Conservation (phyloP, 2,329 filamentous ascomycete genomes). For the Nothopassalora personata region DNA sequence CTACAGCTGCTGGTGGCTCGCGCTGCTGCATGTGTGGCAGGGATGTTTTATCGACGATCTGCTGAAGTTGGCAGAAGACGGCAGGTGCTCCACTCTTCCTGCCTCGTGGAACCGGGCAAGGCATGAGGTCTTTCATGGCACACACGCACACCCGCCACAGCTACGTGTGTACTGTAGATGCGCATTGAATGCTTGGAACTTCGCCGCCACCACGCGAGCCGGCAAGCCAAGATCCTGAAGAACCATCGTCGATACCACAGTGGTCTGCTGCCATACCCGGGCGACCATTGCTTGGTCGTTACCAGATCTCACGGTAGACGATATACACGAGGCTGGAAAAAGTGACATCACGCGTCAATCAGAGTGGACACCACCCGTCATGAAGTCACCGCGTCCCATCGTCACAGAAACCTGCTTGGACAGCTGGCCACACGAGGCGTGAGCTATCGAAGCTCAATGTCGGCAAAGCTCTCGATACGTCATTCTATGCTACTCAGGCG, state of each 20-base stretch:
- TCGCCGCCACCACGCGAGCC: not conserved
- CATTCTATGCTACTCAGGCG: slow-evolving; percentile 13
- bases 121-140: not conserved
- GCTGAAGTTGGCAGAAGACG: not conserved
- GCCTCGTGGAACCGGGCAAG: not conserved
- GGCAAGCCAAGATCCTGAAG: not conserved
- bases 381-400: slow-evolving; percentile 18
- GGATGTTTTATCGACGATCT: not conserved
- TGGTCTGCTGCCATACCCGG: not conserved
- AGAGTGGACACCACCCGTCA: slow-evolving; percentile 3
- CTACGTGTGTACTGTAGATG: not conserved
- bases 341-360: slow-evolving; percentile 4
- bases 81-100: not conserved
- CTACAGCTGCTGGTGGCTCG: not conserved
- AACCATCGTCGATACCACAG: not conserved
- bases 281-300: not conserved
- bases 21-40: not conserved
- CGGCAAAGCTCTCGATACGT: slow-evolving; percentile 10
- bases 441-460: slow-evolving; percentile 19
- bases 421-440: slow-evolving; percentile 27
- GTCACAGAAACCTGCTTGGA: slow-evolving; percentile 17
- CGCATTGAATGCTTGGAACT: not conserved
- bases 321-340: not conserved
- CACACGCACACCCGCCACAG: not conserved
- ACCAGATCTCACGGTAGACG: not conserved